These are phyloP conservation scores for Saccharomycopsis babjevae DNA, from an alignment of 805 yeast species.

Conservation along the genomic window DNA sequence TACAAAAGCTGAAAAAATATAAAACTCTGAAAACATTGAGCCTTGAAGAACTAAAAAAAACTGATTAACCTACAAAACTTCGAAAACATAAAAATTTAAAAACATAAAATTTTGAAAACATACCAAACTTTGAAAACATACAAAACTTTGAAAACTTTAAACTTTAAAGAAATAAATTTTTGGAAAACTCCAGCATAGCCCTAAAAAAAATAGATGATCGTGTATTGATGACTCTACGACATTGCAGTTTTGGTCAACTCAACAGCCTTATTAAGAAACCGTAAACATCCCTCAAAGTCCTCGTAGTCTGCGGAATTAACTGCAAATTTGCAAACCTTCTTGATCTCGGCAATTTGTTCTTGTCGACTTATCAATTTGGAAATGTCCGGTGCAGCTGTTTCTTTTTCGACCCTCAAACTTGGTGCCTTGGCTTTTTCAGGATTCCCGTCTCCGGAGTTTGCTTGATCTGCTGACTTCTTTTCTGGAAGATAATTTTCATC, in stretches of 20 bases:
- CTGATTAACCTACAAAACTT: no score
- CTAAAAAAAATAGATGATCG: neutral
- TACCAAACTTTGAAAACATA: no score
- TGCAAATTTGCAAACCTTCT: conserved; percentile 41
- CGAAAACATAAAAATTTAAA: no score
- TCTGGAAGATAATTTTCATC: neutral
- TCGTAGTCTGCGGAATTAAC: conserved; percentile 71
- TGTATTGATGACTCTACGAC: neutral
- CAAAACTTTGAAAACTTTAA: no score
- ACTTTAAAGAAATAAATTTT: no score
- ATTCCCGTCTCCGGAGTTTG: neutral
- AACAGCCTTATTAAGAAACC: conserved; percentile 32
- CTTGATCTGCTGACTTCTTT: neutral
- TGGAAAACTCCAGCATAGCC: no score
- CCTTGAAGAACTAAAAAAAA: no score
- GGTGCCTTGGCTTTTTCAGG: neutral
- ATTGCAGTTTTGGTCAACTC: neutral
- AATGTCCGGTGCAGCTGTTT: neutral
- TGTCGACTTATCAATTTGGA: neutral
- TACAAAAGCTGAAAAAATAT: no score
- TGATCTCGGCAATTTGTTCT: neutral
- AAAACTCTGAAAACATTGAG: no score
- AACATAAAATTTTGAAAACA: no score
- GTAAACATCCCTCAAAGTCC: conserved; percentile 56
- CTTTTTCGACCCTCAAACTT: neutral